Percentiles rank a stretch among this genome's conserved stretches.
Evolutionary conservation across 177 flowering plant species (phyloP).

Genomic region (Vitis hybrid): DNA sequence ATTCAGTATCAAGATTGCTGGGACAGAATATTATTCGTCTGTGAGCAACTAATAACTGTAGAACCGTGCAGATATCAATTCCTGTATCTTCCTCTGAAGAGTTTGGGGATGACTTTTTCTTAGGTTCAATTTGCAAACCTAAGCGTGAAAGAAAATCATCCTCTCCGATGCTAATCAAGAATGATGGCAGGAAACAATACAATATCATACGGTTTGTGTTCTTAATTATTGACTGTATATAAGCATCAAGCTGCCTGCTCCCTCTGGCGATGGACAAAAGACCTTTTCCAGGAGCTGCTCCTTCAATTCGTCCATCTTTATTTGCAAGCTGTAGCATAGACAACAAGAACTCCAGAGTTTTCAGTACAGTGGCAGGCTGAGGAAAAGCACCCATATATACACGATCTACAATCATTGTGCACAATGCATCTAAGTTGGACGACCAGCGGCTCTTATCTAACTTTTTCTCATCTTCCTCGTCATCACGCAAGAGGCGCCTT

Average conservation of each 20-base stretch:
- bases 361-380: slow-evolving; percentile 68
- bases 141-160: slow-evolving; percentile 69
- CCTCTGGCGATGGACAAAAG: slow-evolving; percentile 88
- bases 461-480: slow-evolving; percentile 90
- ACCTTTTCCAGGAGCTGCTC: slow-evolving; percentile 77
- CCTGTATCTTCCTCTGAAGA: slow-evolving; percentile 52
- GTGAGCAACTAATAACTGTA: slow-evolving; percentile 89
- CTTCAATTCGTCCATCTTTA: slow-evolving; percentile 96
- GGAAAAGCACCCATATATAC: slow-evolving; percentile 98
- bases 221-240: slow-evolving; percentile 79
- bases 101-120: slow-evolving; percentile 32
- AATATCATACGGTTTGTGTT: slow-evolving; percentile 89
- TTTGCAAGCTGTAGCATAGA: slow-evolving; percentile 96
- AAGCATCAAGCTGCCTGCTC: slow-evolving; percentile 85
- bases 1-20: slow-evolving; percentile 84
- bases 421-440: slow-evolving; percentile 75
- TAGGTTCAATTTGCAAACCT: slow-evolving; percentile 67
- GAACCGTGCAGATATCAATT: slow-evolving; percentile 67
- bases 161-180: slow-evolving; percentile 78
- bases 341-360: slow-evolving; percentile 84
- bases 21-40: slow-evolving; percentile 86
- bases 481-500: slow-evolving; percentile 95
- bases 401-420: slow-evolving; percentile 97
- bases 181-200: slow-evolving; percentile 92
- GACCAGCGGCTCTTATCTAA: slow-evolving; percentile 95